Conservation (phyloP, 345 rosid species). For the Crucihimalaya himalaica region DNA sequence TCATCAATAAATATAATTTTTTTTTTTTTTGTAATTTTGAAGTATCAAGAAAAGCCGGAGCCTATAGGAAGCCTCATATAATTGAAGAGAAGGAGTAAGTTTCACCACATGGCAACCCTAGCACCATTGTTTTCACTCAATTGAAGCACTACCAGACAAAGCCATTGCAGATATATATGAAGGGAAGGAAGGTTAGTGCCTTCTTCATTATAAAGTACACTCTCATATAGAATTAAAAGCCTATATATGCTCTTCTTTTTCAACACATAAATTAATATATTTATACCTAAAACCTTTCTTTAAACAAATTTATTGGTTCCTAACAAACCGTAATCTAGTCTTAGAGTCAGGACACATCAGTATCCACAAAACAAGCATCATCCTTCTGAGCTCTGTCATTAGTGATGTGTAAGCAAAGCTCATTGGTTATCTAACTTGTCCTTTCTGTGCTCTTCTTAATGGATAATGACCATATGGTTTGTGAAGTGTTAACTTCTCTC, state of each 20-base stretch:
- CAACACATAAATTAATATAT: slow-evolving; percentile 12
- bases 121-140: slow-evolving; percentile 50
- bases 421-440: slow-evolving; percentile 16
- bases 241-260: slow-evolving; percentile 40
- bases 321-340: slow-evolving; percentile 27
- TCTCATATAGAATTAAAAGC: slow-evolving; percentile 36
- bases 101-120: slow-evolving; percentile 52
- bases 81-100: slow-evolving; percentile 46
- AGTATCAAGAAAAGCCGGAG: slow-evolving; percentile 42
- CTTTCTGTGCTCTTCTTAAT: slow-evolving; percentile 25
- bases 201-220: slow-evolving; percentile 40
- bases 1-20: slow-evolving; percentile 30
- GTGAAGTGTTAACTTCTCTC: slow-evolving; percentile 29
- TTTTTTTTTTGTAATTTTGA: neutral
- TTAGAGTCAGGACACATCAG: slow-evolving; percentile 17
- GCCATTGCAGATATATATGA: slow-evolving; percentile 46
- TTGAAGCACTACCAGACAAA: slow-evolving; percentile 54
- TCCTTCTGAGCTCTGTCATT: slow-evolving; percentile 26
- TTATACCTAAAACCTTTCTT: slow-evolving; percentile 18
- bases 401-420: slow-evolving; percentile 25
- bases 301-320: slow-evolving; percentile 25
- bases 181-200: slow-evolving; percentile 41
- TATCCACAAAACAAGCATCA: slow-evolving; percentile 24
- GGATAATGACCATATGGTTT: neutral
- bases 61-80: slow-evolving; percentile 43